Percentiles rank a stretch among this genome's conserved stretches.
Conservation (phyloP, 2,329 filamentous ascomycete genomes). For the Dactylellina parvicollis region DNA sequence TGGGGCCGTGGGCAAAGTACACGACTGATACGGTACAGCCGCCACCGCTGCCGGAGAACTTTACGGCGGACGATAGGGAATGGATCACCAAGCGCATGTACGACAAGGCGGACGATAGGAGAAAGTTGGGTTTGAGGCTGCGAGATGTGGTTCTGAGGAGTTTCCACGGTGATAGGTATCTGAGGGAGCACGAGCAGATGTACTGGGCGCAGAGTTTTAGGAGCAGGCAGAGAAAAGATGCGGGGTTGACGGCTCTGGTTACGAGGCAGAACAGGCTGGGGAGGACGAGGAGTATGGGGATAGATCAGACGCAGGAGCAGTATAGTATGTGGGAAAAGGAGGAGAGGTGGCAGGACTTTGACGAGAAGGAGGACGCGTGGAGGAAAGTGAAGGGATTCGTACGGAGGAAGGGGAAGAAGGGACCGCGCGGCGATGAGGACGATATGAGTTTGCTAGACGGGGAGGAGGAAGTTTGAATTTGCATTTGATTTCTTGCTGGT, state of each 20-base stretch:
- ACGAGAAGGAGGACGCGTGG: conserved; percentile 33
- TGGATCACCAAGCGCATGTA: conserved; percentile 70
- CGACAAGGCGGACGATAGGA: conserved; percentile 68
- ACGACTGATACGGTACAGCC: conserved; percentile 65
- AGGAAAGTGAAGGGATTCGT: conserved; percentile 18
- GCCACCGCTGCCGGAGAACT: conserved; percentile 65
- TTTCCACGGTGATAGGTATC: conserved; percentile 70
- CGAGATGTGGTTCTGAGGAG: conserved; percentile 70
- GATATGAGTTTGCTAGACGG: conserved; percentile 37
- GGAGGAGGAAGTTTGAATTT: conserved; percentile 26
- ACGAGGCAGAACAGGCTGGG: conserved; percentile 42
- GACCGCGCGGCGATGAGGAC: conserved; percentile 5
- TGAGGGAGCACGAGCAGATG: conserved; percentile 72
- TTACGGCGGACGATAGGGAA: conserved; percentile 66
- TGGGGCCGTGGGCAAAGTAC: conserved; percentile 71
- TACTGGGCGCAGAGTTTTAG: conserved; percentile 63
- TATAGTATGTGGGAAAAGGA: conserved; percentile 42
- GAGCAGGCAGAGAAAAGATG: conserved; percentile 34
- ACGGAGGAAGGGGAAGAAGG: conserved; percentile 9
- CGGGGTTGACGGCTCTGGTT: conserved; percentile 29
- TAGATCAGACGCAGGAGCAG: conserved; percentile 30
- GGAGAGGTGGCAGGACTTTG: conserved; percentile 47
- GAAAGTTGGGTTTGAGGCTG: conserved; percentile 69
- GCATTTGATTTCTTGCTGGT: not conserved
- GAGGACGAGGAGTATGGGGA: conserved; percentile 43